Base-by-base conservation (phyloP, 352 stramenopile genomes). In the Aphanomyces astaci region DNA sequence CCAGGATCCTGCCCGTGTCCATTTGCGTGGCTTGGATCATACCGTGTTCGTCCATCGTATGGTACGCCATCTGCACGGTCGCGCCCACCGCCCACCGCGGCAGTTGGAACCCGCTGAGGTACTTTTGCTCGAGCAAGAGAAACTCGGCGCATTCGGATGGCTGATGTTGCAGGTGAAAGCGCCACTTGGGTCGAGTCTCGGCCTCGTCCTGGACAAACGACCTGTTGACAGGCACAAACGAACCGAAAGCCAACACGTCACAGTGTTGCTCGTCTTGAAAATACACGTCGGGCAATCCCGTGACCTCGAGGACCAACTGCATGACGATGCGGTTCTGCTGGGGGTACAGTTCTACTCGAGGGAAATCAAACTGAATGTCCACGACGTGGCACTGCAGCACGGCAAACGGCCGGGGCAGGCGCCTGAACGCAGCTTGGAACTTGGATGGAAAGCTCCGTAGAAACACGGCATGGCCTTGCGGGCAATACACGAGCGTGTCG, bases 101-200 rank as follows among this genome's bases (percentile, higher is more conserved):
- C 11, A 76, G 76, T n/a, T 76, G 80, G n/a, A 96, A 80, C 17
- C 86, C 86, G 49, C 72, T 86, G 45, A 93, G 85, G 49, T 88
- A 95, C 5, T 81, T 71, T 57, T 94, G 82, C 59, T 93, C 81
- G n/a, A 95, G 71, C 30, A 96, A 76, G 28, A 96, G 54, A 52
- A 95, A 96, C 52, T 94, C 93, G 3, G 86, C 80, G 10, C 89
- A 74, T 51, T 94, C 82, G 66, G 92, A 84, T 4, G 86, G 84
- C 45, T 92, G 86, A 43, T 87, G 90, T 28, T 79, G 32, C 32
- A 92, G 33, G 56, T 85, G 87, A 67, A 96, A 89, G n/a, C 62
- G 62, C 30, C 33, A 53, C 51, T 70, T 71, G 43, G 82, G 83
- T 15, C 82, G 77, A 51, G 78, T 52, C 10, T 78, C 79, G 13